Conservation (phyloP, 2,329 filamentous ascomycete genomes). For the Fusarium pilosicola region DNA sequence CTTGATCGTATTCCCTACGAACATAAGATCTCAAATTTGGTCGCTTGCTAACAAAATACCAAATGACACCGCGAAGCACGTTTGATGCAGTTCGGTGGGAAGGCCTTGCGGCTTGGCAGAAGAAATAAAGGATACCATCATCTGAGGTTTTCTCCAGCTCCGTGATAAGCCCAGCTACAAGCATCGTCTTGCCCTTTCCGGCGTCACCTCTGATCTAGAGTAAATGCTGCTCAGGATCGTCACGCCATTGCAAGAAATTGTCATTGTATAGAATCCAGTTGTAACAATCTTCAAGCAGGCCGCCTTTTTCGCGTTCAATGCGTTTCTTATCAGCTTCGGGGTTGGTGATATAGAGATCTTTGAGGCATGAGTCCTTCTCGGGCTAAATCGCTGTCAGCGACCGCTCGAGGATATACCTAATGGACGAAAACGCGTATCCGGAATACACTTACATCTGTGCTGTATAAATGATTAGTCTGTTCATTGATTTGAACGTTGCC, state of each 20-base stretch:
- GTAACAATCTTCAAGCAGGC: accelerated
- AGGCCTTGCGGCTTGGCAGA: not conserved
- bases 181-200: not conserved
- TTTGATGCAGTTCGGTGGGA: accelerated
- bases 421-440: no score
- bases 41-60: accelerated
- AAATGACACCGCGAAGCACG: accelerated
- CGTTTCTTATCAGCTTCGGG: accelerated
- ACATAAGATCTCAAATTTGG: accelerated
- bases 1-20: accelerated
- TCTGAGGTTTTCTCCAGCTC: not conserved
- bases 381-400: no score
- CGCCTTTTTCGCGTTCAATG: accelerated
- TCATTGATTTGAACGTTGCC: no score
- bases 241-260: accelerated
- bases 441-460: no score
- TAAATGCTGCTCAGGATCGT: accelerated
- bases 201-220: not conserved
- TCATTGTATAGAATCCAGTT: accelerated
- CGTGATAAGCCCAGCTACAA: not conserved
- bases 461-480: no score
- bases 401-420: no score
- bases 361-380: accelerated
- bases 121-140: not conserved
- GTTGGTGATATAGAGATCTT: accelerated